phyloP scores from a whole-genome alignment of 1,284 basidiomycete species.

The Cryptococcus neoformans region DNA sequence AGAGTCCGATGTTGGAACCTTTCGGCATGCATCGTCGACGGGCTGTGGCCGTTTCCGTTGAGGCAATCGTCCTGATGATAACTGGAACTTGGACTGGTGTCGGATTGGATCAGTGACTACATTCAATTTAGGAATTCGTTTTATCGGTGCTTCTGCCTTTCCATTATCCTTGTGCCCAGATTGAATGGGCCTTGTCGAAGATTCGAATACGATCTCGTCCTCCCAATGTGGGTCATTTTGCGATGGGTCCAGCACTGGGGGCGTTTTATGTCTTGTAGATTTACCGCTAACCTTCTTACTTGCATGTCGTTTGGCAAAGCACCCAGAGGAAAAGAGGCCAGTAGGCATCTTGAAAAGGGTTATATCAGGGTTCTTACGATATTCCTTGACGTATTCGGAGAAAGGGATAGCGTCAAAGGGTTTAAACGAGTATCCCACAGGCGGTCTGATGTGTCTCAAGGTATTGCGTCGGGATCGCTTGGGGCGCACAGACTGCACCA shows the following conservation, averaged over 20 bases:
- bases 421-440: conserved; percentile 1
- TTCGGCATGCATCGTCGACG: too few species aligned
- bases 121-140: background rate
- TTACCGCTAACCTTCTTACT: too few species aligned
- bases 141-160: background rate
- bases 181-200: background rate
- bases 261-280: background rate
- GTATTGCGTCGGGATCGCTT: background rate
- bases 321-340: background rate
- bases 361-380: background rate
- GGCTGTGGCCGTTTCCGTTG: too few species aligned
- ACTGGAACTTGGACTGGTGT: background rate
- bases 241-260: background rate
- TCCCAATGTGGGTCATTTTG: conserved; percentile 2
- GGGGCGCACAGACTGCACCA: background rate
- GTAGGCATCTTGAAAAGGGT: background rate
- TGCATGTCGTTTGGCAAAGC: background rate
- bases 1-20: too few species aligned
- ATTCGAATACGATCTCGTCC: conserved; percentile 4
- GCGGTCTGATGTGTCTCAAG: conserved; percentile 1
- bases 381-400: background rate
- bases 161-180: background rate
- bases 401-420: conserved; percentile 2
- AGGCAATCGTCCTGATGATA: too few species aligned
- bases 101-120: background rate